Evolutionary conservation across 1,284 basidiomycete genomes (phyloP), one percentile per base, ranked within the genome.

Genomic region (Pseudozyma hubeiensis): DNA sequence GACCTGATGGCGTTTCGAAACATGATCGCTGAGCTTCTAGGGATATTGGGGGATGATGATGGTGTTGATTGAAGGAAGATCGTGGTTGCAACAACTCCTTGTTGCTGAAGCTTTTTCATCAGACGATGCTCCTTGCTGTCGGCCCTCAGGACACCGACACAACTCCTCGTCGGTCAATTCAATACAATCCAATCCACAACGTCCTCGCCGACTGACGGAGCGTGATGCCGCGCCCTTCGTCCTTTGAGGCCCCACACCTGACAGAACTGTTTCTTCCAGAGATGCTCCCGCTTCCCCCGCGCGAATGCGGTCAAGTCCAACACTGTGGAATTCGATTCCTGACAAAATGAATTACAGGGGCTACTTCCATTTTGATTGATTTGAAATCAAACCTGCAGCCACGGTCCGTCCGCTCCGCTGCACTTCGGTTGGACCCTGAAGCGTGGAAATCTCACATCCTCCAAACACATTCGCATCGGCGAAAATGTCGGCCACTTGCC

Each of bases 1-100:
- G 60, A 40, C 29, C 53, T 53, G 4, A 56, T 35, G 8, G 61
- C 57, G 53, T 43, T 56, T 16, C 56, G 14, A 40, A 69, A 56
- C 66, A 69, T 69, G 13, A 11, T 69, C 9, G 2, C 16, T 11
- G n/a, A 7, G 1, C 7, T 35, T 8, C 4, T 8, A 35, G 11
- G 3, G 11, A 7, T 7, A 31, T 2, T 9, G 1, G 2, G 31
- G 5, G 14, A 29, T 46, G 37, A 14, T 41, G 31, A 34, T 45
- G 30, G 41, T 45, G 17, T 24, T 34, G 41, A 54, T 9, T 24
- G 48, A 37, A 19, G 11, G 29, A 35, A 5, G 4, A 9, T 8
- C 2, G 40, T 16, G 8, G 10, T 37, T 37, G 10, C 10, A 9
- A 37, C 14, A 10, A 14, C 35, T 37, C 35, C 10, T 9, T 37